Evolutionary conservation across 768 basidiomycete species (phyloP).

Genomic region (Boletellus ananas): DNA sequence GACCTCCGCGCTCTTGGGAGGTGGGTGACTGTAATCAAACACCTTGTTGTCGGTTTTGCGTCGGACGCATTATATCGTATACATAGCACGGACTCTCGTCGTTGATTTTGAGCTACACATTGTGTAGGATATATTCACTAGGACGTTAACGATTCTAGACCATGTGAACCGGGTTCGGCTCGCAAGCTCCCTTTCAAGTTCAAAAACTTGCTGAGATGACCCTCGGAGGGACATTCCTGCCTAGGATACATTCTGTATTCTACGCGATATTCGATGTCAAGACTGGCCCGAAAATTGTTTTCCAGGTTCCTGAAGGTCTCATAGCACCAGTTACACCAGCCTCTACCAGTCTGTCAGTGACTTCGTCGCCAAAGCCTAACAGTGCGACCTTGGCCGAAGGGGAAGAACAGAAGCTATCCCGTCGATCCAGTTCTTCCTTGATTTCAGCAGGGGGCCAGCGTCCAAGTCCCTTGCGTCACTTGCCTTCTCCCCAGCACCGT

Average conservation of each 20-base stretch:
- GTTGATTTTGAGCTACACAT: neutral
- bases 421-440: conserved; percentile 51
- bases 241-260: conserved; percentile 82
- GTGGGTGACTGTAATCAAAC: neutral
- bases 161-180: neutral
- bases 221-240: conserved; percentile 63
- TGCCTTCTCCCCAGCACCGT: conserved; percentile 44
- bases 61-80: conserved; percentile 10
- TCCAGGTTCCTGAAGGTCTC: conserved; percentile 91
- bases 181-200: neutral
- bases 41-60: neutral
- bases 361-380: conserved; percentile 35
- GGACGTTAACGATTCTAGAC: neutral
- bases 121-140: conserved; percentile 1
- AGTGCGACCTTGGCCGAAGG: conserved; percentile 28
- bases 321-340: conserved; percentile 47
- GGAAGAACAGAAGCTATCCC: conserved; percentile 39
- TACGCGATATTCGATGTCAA: conserved; percentile 88
- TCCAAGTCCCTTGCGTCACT: conserved; percentile 39
- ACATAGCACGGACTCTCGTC: conserved; percentile 20
- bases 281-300: conserved; percentile 85
- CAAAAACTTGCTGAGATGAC: conserved; percentile 31
- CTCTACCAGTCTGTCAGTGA: conserved; percentile 23
- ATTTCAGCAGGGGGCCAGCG: conserved; percentile 45
- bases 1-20: conserved; percentile 14